Conservation (phyloP, 2,329 filamentous ascomycete genomes). For the Botrytis cinerea region DNA sequence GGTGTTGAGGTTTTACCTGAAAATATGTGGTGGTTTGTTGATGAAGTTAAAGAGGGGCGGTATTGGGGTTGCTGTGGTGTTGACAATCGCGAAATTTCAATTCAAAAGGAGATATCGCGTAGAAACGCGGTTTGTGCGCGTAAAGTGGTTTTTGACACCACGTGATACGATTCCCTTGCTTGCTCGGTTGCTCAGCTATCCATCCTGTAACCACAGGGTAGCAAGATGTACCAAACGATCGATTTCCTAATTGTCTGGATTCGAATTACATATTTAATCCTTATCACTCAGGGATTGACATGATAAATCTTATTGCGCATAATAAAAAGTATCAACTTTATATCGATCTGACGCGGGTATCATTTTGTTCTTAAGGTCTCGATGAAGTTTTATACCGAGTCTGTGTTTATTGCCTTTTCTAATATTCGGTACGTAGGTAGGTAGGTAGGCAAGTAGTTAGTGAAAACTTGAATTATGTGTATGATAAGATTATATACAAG, state of each 20-base stretch:
- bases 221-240: not conserved
- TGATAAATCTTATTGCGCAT: not conserved
- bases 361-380: too few relatives aligned
- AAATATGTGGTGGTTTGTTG: slow-evolving; percentile 8
- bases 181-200: not conserved
- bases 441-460: not conserved
- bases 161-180: not conserved
- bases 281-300: not conserved
- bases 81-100: slow-evolving; percentile 22
- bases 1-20: not conserved
- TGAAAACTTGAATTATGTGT: not conserved
- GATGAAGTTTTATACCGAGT: too few relatives aligned
- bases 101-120: slow-evolving; percentile 20
- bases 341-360: too few relatives aligned
- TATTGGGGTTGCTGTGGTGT: slow-evolving; percentile 16
- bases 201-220: not conserved
- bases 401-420: too few relatives aligned
- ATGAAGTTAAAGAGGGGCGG: not conserved
- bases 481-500: not conserved
- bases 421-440: too few relatives aligned
- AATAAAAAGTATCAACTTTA: not conserved
- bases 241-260: not conserved
- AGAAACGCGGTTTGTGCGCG: slow-evolving; percentile 9
- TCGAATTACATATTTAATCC: too few relatives aligned
- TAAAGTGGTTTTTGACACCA: slow-evolving; percentile 10